Evolutionary conservation across 345 rosid genomes (phyloP), one percentile per base, ranked within the genome.

Genomic region (Carallia pectinifolia): DNA sequence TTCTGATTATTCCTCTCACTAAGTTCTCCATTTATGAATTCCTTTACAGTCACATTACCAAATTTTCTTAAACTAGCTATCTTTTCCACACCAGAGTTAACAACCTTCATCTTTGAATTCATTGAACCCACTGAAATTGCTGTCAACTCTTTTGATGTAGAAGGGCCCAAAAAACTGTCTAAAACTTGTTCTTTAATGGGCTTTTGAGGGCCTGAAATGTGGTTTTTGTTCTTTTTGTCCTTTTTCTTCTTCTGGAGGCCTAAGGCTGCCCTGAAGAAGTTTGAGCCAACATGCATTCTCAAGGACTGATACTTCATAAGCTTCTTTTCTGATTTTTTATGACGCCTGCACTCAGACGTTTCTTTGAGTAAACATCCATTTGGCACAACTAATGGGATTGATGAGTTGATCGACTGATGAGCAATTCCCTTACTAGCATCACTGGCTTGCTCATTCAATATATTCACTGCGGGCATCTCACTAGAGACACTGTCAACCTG

Each of bases 241-340:
- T 79, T 88, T 81, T 81, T 86, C 53, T 72, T 90, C 82, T 68
- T 83, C 50, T 53, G 81, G 15, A 75, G 61, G 55, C 61, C 79
- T 7, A 91, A 40, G 53, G 86, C 56, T 60, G 74, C 76, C 76
- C 74, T 75, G 66, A 86, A 86, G 48, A 79, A 71, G 12, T 58
- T 87, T 33, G 82, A 61, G 65, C 97, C 83, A 72, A 86, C 60
- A 65, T 62, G 78, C 67, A 83, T 61, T 52, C 61, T 69, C 54
- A 76, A 76, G 48, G n/a, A 39, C 62, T 66, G 78, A 60, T 33
- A 48, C 84, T 81, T 91, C 48, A 64, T 66, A 72, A 52, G 74
- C 87, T 82, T 87, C 76, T 62, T 83, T 81, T 81, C 87, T 15
- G 74, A 6, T 65, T 76, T 85, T 70, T 80, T 78, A 53, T 53